These are phyloP conservation scores for Arthrobotrys iridis DNA, from an alignment of 2,329 filamentous ascomycete genomes.

Conservation along the genomic window DNA sequence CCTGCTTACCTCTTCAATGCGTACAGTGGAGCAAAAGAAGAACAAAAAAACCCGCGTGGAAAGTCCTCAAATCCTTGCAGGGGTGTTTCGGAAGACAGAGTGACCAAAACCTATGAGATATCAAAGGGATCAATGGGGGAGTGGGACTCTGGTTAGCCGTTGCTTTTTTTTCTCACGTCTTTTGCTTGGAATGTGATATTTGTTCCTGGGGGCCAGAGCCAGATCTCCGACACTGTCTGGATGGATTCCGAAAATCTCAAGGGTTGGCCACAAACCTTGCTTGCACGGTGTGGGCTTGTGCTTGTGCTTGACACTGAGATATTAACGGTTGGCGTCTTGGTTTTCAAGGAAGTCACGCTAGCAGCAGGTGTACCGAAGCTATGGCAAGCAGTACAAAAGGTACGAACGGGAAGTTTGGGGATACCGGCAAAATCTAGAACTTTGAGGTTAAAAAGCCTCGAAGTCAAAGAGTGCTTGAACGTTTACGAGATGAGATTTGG, in stretches of 20 bases:
- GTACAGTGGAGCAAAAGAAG: slow-evolving; percentile 24
- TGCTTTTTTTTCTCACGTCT: slow-evolving; percentile 52
- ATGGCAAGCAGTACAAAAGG: not conserved
- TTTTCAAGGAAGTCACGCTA: slow-evolving; percentile 30
- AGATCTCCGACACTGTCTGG: slow-evolving; percentile 28
- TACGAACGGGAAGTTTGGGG: not conserved
- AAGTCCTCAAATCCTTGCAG: slow-evolving; percentile 50
- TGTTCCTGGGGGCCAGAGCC: slow-evolving; percentile 5
- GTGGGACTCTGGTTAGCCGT: slow-evolving; percentile 29
- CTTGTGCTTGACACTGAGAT: slow-evolving; percentile 39
- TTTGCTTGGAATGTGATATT: slow-evolving; percentile 40
- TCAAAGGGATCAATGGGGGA: slow-evolving; percentile 25
- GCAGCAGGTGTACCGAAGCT: slow-evolving; percentile 14
- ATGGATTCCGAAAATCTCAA: slow-evolving; percentile 50
- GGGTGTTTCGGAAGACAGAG: slow-evolving; percentile 51
- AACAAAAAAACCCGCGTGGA: slow-evolving; percentile 52
- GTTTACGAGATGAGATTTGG: not conserved
- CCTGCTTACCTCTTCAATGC: slow-evolving; percentile 30
- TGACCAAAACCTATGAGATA: slow-evolving; percentile 34
- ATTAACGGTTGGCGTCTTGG: slow-evolving; percentile 49
- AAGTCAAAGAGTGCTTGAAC: slow-evolving; percentile 22
- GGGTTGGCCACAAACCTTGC: slow-evolving; percentile 39
- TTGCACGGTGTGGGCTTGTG: slow-evolving; percentile 29
- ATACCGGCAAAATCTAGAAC: not conserved
- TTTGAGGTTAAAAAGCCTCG: not conserved